phyloP scores from a whole-genome alignment of 495 filamentous ascomycete genomes.

The Xylaria longipes region DNA sequence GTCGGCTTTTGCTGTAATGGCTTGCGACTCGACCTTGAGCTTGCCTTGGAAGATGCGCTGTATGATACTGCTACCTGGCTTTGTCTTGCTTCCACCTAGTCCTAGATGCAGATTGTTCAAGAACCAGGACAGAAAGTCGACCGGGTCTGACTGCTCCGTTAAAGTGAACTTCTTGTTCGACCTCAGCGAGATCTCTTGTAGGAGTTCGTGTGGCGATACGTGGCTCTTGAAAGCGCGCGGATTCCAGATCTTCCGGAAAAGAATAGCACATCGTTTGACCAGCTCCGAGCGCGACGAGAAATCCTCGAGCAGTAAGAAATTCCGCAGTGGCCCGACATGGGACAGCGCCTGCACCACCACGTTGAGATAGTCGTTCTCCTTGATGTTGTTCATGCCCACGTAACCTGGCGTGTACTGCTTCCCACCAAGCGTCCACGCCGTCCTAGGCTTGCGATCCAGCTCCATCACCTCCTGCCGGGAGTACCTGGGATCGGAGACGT shows the following conservation, averaged over 20 bases:
- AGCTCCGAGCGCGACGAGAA: constrained; percentile 63
- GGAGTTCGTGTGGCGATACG: constrained; percentile 94
- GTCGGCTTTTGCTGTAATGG: constrained; percentile 91
- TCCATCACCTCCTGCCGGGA: constrained; percentile 77
- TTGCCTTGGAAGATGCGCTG: constrained; percentile 93
- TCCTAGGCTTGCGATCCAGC: constrained; percentile 78
- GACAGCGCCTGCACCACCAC: constrained; percentile 93
- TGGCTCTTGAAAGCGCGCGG: constrained; percentile 95
- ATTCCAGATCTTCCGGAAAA: constrained; percentile 98
- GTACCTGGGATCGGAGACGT: constrained; percentile 92
- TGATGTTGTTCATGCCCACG: constrained; percentile 99
- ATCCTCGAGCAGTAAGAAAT: constrained; percentile 89
- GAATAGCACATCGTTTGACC: constrained; percentile 80
- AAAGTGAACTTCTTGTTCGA: constrained; percentile 93
- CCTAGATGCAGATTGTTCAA: constrained; percentile 92
- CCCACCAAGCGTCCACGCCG: constrained; percentile 77
- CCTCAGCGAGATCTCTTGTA: constrained; percentile 89
- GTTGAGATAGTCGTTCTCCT: constrained; percentile 98
- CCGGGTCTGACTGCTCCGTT: constrained; percentile 89
- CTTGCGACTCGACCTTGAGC: constrained; percentile 90
- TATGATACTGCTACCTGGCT: constrained; percentile 79
- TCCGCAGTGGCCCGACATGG: constrained; percentile 88
- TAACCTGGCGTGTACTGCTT: constrained; percentile 91
- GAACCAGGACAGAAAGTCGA: constrained; percentile 97
- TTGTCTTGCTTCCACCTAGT: constrained; percentile 87